A percentile compares a stretch with the other conserved stretches of the same genome.
These are phyloP conservation scores for Neurospora sp. DNA, from an alignment of 495 filamentous ascomycete genomes.

Conservation along the genomic window DNA sequence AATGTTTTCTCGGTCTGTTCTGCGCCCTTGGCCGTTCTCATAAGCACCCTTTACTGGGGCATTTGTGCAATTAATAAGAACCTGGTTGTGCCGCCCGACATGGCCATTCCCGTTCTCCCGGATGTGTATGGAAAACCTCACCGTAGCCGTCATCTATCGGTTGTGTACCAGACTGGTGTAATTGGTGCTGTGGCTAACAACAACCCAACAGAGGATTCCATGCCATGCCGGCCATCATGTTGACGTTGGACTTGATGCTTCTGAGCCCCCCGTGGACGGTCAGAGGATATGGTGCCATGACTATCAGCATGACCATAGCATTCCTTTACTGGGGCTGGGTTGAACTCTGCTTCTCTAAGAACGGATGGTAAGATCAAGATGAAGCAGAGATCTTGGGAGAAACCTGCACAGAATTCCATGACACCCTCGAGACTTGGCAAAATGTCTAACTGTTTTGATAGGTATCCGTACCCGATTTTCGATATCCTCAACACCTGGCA, in stretches of 20 bases:
- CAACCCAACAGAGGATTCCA: slow-evolving; percentile 49
- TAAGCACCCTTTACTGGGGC: slow-evolving; percentile 80
- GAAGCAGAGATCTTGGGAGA: neutral
- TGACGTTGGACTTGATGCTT: slow-evolving; percentile 62
- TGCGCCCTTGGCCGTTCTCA: slow-evolving; percentile 70
- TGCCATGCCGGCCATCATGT: slow-evolving; percentile 60
- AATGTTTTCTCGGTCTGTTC: slow-evolving; percentile 63
- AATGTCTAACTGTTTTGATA: slow-evolving; percentile 21
- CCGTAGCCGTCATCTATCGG: neutral
- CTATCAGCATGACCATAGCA: slow-evolving; percentile 53
- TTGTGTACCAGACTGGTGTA: neutral
- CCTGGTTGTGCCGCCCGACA: slow-evolving; percentile 38
- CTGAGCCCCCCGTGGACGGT: slow-evolving; percentile 78
- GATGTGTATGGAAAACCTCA: slow-evolving; percentile 40
- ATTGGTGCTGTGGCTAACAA: neutral
- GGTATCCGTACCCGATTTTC: slow-evolving; percentile 86
- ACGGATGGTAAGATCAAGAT: slow-evolving; percentile 52
- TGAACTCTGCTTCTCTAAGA: slow-evolving; percentile 63
- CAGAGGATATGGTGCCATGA: slow-evolving; percentile 46
- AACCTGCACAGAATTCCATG: neutral
- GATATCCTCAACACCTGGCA: slow-evolving; percentile 48
- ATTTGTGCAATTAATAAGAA: slow-evolving; percentile 55
- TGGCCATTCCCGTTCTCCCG: slow-evolving; percentile 33
- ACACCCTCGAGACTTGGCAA: neutral
- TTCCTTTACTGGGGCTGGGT: slow-evolving; percentile 84